Evolutionary conservation across 2,329 filamentous ascomycete genomes (phyloP), one percentile per base, ranked within the genome.

Genomic region (Myotisia sp.): DNA sequence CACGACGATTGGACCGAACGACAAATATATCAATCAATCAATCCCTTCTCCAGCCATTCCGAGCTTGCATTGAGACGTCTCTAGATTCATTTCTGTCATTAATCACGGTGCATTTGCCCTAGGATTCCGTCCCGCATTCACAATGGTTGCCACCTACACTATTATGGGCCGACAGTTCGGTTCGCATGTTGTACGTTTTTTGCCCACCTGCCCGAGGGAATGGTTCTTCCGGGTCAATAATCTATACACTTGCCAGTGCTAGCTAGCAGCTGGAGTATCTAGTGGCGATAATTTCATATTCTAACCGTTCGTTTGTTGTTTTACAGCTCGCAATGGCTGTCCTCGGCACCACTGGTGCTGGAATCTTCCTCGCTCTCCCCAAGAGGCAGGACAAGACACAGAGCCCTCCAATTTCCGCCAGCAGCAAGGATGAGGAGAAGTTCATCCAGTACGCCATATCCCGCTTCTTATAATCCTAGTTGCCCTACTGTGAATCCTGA

Each of bases 401-500:
- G 41, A 59, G 58, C 39, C 74, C 74, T 36, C 68, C 72, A 26
- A 72, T 76, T 59, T 71, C 74, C 51, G 73, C 74, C 34, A 62
- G 63, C 49, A 76, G 69, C 62, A 74, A 74, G 58, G 73, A 76
- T 47, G 74, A 78, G 62, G 74, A 76, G 62, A 67, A 67, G 50
- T 78, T 77, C 56, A 73, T 78, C 52, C 69, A 75, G 74, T 78
- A 69, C 43, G 68, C 63, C 31, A 19, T 22, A 14, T 6, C 22
- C 6, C 20, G 7, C 21, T 2, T 21, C 14, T 33, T 28, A 26
- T 24, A 21, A 20, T 16, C 6, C 12, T 29, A 3, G 7, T 22
- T 14, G 16, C 21, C 7, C 7, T 10, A 14, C 27, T 24, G 9
- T 8, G 13, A 10, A n/a, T n/a, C 21, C 5, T 33, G 24, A 20